A percentile compares a stretch with the other conserved stretches of the same genome.
phyloP scores from a whole-genome alignment of 2,329 filamentous ascomycete species.

The Alternaria arborescens region DNA sequence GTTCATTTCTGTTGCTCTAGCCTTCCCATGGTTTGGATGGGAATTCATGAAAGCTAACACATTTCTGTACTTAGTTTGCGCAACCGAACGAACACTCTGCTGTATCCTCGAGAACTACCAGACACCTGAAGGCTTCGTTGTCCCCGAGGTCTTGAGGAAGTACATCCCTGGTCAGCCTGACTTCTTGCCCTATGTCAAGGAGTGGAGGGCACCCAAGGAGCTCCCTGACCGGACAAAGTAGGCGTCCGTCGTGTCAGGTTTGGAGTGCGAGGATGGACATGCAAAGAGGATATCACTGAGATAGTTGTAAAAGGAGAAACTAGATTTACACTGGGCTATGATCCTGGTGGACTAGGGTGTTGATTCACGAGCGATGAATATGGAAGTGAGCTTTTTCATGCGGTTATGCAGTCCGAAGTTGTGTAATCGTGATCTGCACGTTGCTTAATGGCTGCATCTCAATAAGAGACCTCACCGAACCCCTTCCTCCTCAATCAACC shows the following conservation, averaged over 20 bases:
- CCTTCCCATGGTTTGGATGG: not conserved
- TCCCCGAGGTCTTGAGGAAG: conserved; percentile 51
- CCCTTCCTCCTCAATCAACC: conserved; percentile 7
- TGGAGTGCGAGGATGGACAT: not conserved
- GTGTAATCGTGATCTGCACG: not conserved
- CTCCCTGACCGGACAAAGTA: conserved; percentile 34
- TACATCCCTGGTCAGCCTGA: conserved; percentile 90
- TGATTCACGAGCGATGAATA: not conserved
- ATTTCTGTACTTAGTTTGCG: conserved; percentile 66
- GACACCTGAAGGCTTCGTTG: conserved; percentile 72
- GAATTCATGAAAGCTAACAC: not conserved
- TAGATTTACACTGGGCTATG: not conserved
- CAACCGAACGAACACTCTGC: conserved; percentile 90
- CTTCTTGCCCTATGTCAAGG: conserved; percentile 88
- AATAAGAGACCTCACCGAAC: not conserved
- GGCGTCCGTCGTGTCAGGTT: not conserved
- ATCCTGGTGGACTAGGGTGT: not conserved
- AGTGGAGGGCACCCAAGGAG: conserved; percentile 56
- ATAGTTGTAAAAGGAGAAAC: not conserved
- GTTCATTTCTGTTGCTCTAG: conserved; percentile 10
- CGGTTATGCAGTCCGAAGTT: rapidly evolving
- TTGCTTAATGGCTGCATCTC: not conserved
- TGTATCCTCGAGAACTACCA: conserved; percentile 98
- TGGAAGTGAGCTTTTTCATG: not conserved
- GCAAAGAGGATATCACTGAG: not conserved